Base-by-base conservation (phyloP, 2,329 filamentous ascomycete genomes). In the Aspergillus eucalypticola region DNA sequence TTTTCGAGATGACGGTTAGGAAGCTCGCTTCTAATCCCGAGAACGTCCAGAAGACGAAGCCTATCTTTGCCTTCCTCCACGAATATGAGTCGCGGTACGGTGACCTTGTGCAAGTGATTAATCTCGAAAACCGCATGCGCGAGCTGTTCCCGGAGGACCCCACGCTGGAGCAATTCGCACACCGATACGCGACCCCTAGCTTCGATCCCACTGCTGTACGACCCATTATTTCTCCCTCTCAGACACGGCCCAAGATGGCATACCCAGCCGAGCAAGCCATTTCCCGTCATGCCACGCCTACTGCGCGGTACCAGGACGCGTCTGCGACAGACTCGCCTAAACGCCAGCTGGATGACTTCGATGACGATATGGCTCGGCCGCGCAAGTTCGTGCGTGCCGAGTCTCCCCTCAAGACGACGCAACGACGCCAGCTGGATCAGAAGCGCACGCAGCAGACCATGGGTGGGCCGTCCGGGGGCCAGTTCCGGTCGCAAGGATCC, bases 11-110 rank as follows among this genome's bases (percentile, higher is more conserved):
- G 15, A 92, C 93, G 15, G 91, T 97, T 61, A 91, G 90, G 71
- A 89, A 89, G 63, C 84, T 98, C 46, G 86, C 90, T 7, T 84
- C 89, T 23, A 95, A 93, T 66, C 86, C 90, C 0, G 90, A 92
- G 66, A 86, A 86, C 10, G 79, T 89, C 0, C 78, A 83, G 57
- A 95, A 92, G 71, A 87, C 93, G 8, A 96, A 95, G 74, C 86
- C 90, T 0, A 85, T 99, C 0, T 96, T 96, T 70, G 83, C 88
- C 2, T 98, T 94, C 77, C 94, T 99, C 75, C 94, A 99, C 77
- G 90, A 93, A 68, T 96, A 96, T 73, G 95, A 99, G 78, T 93
- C 92, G 10, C 88, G 92, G 65, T 99, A 93, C 70, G 95, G 96
- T 58, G 95, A 99, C 73, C 84, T 98, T 5, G 87, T 90, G 5